Percentiles rank a stretch among this genome's conserved stretches.
Evolutionary conservation across 2,329 filamentous ascomycete species (phyloP).

Genomic region (Chaetomium globosum): DNA sequence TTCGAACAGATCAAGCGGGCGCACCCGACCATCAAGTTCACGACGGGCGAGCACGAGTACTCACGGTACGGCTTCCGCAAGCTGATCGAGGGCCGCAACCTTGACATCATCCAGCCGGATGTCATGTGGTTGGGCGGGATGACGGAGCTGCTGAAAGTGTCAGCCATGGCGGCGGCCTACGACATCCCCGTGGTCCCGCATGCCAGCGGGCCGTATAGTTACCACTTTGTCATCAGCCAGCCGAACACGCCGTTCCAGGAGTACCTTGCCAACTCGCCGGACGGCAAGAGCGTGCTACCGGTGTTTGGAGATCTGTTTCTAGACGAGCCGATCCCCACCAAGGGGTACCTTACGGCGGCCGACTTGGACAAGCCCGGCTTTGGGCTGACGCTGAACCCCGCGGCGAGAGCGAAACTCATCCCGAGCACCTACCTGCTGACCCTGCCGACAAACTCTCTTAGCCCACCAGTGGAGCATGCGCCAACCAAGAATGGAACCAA

Average conservation of each 20-base stretch:
- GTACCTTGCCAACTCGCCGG: slow-evolving; percentile 89
- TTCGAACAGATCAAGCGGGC: slow-evolving; percentile 88
- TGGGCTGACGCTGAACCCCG: slow-evolving; percentile 82
- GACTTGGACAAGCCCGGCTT: slow-evolving; percentile 89
- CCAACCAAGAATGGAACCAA: slow-evolving; percentile 13
- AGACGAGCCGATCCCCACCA: slow-evolving; percentile 84
- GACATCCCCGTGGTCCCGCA: slow-evolving; percentile 96
- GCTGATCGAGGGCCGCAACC: slow-evolving; percentile 84
- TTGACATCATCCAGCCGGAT: slow-evolving; percentile 93
- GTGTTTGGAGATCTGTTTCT: slow-evolving; percentile 90
- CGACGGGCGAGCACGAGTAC: slow-evolving; percentile 94
- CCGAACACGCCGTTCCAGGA: slow-evolving; percentile 94
- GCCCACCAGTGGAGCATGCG: slow-evolving; percentile 38
- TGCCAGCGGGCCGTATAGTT: slow-evolving; percentile 89
- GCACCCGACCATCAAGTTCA: slow-evolving; percentile 89
- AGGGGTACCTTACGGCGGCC: slow-evolving; percentile 77
- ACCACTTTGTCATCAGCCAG: slow-evolving; percentile 94
- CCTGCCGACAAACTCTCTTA: slow-evolving; percentile 57
- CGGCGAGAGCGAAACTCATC: slow-evolving; percentile 70
- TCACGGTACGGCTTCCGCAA: slow-evolving; percentile 94
- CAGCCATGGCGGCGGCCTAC: slow-evolving; percentile 87
- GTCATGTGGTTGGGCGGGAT: slow-evolving; percentile 97
- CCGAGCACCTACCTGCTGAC: slow-evolving; percentile 73
- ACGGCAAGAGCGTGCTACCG: slow-evolving; percentile 84
- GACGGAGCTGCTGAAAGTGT: slow-evolving; percentile 87